phyloP scores from a whole-genome alignment of 2,329 filamentous ascomycete species.

The Trichophaea hybrida region DNA sequence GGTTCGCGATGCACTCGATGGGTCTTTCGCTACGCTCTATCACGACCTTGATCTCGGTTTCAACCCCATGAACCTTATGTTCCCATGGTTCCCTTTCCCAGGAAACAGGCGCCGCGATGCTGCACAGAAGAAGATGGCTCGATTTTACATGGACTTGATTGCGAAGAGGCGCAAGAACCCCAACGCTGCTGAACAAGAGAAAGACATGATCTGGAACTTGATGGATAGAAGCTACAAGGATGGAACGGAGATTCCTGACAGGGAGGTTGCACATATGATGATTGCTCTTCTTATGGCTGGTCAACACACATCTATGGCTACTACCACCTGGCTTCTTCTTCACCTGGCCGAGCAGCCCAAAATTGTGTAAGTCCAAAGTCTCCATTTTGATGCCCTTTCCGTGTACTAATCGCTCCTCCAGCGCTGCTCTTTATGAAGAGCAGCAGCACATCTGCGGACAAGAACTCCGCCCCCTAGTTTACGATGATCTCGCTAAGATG shows the following conservation, averaged over 20 bases:
- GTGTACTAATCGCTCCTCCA: neutral
- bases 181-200: conserved; percentile 31
- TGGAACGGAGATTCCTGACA: conserved; percentile 52
- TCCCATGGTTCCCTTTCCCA: conserved; percentile 64
- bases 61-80: conserved; percentile 65
- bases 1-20: conserved; percentile 56
- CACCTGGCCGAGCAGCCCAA: conserved; percentile 56
- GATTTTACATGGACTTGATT: conserved; percentile 59
- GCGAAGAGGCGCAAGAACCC: conserved; percentile 42
- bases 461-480: conserved; percentile 43
- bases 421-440: conserved; percentile 54
- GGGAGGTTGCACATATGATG: conserved; percentile 73
- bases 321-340: conserved; percentile 63
- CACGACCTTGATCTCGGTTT: conserved; percentile 72
- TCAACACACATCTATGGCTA: conserved; percentile 65
- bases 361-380: conserved; percentile 33
- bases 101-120: conserved; percentile 58
- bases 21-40: conserved; percentile 59
- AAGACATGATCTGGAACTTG: conserved; percentile 65
- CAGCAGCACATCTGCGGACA: conserved; percentile 44
- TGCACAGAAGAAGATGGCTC: conserved; percentile 55
- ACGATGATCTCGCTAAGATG: conserved; percentile 46
- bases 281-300: conserved; percentile 74
- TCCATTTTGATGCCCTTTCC: too few species aligned
- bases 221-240: conserved; percentile 67